Base-by-base conservation (phyloP, 2,329 filamentous ascomycete species). In the Rhinocladiella mackenziei region DNA sequence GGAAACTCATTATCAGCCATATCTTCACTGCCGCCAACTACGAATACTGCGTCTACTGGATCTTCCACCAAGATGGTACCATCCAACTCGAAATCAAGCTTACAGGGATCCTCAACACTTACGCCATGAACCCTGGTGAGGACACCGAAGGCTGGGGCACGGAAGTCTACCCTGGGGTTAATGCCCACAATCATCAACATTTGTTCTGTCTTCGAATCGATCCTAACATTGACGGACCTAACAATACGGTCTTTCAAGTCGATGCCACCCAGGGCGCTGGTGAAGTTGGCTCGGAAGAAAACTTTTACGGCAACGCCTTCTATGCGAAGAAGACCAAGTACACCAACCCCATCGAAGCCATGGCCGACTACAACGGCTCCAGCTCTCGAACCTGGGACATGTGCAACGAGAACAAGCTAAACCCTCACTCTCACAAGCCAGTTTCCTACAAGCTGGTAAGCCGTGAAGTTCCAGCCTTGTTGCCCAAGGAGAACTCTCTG, bases 21-120 rank as follows among this genome's bases (percentile, higher is more conserved):
- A 84, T 95, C 61, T 95, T 96, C 69, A 96, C 89, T 0, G 89
- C 89, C 0, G 89, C 89, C 18, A 96, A 96, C 71, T 96, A 96
- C 68, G 89, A 96, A 65, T 96, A 96, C 67, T 84, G 82, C 59
- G 75, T 80, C 5, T 83, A 91, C 71, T 94, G 87, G 88, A 83
- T 89, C 56, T 89, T 94, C 70, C 86, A 91, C 64, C 88, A 92
- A 65, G 89, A 95, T 57, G 89, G 89, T 26, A 94, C 88, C 0
- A 82, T 95, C 53, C 89, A 95, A 68, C 83, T 91, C 8, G 89
- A 95, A 64, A 86, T 95, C 65, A 86, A 91, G 65, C 78, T 95
- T 19, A 95, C 89, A 0, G 89, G 89, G 39, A 94, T 96, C 62
- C 71, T 96, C 41, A 95, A 95, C 73, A 96, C 89, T 0, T 95